Evolutionary conservation across 768 basidiomycete genomes (phyloP).

Genomic region (Suillus plorans): DNA sequence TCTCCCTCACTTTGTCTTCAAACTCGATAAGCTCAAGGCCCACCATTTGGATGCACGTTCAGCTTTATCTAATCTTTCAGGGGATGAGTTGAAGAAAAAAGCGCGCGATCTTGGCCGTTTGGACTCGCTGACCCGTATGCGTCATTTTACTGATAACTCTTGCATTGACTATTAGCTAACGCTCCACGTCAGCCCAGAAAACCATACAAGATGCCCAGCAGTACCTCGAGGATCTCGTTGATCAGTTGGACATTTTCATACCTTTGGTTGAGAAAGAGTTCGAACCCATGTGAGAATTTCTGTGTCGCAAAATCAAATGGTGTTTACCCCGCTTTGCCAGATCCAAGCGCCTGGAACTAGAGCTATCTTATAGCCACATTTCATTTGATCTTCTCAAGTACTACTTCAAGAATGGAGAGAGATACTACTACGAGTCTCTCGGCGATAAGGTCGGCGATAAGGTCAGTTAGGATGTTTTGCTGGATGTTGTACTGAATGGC

Average conservation of each 20-base stretch:
- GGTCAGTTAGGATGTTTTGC: background rate
- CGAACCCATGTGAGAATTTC: conserved; percentile 15
- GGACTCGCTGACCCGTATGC: conserved; percentile 4
- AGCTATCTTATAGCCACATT: conserved; percentile 16
- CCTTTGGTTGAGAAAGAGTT: conserved; percentile 15
- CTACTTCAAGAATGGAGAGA: conserved; percentile 13
- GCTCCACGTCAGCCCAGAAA: background rate
- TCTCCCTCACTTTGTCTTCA: conserved; percentile 6
- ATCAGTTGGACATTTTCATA: conserved; percentile 14
- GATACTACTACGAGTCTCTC: background rate
- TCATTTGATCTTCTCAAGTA: conserved; percentile 18
- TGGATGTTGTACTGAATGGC: background rate
- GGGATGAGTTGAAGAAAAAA: background rate
- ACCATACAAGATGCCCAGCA: conserved; percentile 4
- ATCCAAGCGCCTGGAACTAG: conserved; percentile 16
- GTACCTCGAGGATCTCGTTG: conserved; percentile 9
- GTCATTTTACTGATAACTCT: no score
- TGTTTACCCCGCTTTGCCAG: conserved; percentile 5
- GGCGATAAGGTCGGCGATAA: no score
- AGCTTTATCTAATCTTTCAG: background rate
- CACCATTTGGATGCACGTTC: conserved; percentile 3
- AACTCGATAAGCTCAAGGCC: conserved; percentile 6
- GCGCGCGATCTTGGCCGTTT: conserved; percentile 9
- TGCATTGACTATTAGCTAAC: background rate
- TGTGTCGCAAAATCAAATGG: background rate